Percentiles rank a stretch among this genome's conserved stretches.
Conservation (phyloP, 169 alveolate genomes). For the Cryptosporidium parvum region DNA sequence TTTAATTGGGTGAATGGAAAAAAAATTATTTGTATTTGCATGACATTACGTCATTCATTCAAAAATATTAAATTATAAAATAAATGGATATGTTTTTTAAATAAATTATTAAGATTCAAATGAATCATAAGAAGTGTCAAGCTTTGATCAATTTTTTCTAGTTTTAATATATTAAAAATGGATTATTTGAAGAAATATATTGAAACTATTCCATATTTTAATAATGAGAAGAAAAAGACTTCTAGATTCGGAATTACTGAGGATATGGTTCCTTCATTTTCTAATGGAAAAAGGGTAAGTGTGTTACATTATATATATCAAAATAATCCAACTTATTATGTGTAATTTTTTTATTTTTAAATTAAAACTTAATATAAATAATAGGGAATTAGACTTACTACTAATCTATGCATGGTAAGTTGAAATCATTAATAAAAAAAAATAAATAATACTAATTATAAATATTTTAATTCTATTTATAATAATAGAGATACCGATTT, state of each 20-base stretch:
- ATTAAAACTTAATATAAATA: not conserved
- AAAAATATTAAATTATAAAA: not conserved
- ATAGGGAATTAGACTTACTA: conserved; percentile 15
- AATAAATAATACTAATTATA: not conserved
- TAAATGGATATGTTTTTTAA: not conserved
- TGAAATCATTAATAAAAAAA: not conserved
- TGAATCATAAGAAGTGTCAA: not conserved
- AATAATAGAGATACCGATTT: conserved; percentile 14
- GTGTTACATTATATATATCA: not conserved
- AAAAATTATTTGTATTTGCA: conserved; percentile 2
- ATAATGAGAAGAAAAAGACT: not conserved
- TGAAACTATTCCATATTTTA: conserved; percentile 16
- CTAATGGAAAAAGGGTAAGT: conserved; percentile 26
- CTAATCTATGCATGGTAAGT: conserved; percentile 38
- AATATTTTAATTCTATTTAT: not conserved
- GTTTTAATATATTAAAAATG: conserved; percentile 2
- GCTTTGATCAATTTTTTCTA: not conserved
- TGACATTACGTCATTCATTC: not conserved
- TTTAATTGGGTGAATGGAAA: not conserved
- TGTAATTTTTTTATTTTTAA: not conserved
- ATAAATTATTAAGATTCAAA: not conserved
- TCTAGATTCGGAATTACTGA: conserved; percentile 68
- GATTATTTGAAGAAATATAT: conserved; percentile 7
- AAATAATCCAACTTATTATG: not conserved
- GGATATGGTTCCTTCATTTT: conserved; percentile 54